A percentile compares a stretch with the other conserved stretches of the same genome.
Evolutionary conservation across 1,139 yeast species (phyloP).

Genomic region (Tardiomyces digboiensis): DNA sequence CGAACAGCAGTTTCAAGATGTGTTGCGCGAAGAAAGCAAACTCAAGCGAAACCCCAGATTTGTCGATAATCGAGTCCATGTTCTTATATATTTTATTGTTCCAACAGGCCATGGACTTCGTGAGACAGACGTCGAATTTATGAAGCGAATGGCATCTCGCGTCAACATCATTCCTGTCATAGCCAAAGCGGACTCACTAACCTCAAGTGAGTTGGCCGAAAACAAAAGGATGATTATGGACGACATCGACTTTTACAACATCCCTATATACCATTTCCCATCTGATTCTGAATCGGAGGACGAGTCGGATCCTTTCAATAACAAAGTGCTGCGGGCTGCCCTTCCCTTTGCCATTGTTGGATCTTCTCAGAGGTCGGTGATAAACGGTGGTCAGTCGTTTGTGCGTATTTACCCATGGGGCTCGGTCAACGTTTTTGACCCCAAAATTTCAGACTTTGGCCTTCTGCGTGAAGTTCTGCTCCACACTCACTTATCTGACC

Average conservation of each 20-base stretch:
- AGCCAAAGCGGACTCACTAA: constrained; percentile 80
- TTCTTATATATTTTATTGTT: constrained; percentile 55
- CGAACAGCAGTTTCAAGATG: constrained; percentile 87
- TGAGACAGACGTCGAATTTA: constrained; percentile 67
- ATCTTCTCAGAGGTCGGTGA: constrained; percentile 49
- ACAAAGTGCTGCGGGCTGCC: constrained; percentile 60
- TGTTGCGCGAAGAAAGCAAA: constrained; percentile 83
- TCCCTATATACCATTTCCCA: constrained; percentile 81
- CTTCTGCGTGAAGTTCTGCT: constrained; percentile 70
- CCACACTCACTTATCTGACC: constrained; percentile 82
- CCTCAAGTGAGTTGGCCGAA: constrained; percentile 57
- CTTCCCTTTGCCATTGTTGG: constrained; percentile 88
- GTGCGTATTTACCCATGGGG: constrained; percentile 97
- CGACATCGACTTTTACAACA: constrained; percentile 66
- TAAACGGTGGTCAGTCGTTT: constrained; percentile 41
- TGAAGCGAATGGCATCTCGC: constrained; percentile 65
- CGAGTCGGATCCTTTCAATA: constrained; percentile 69
- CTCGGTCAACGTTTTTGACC: constrained; percentile 74
- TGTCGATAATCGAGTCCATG: constrained; percentile 67
- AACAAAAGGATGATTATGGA: constrained; percentile 57
- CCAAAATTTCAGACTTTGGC: constrained; percentile 71
- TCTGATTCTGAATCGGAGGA: constrained; percentile 44
- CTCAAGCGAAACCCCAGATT: constrained; percentile 78
- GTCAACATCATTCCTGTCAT: constrained; percentile 87
- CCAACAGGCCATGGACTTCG: constrained; percentile 72